Base-by-base conservation (phyloP, 441 rosid genomes). In the Pelargonium citronellum region DNA sequence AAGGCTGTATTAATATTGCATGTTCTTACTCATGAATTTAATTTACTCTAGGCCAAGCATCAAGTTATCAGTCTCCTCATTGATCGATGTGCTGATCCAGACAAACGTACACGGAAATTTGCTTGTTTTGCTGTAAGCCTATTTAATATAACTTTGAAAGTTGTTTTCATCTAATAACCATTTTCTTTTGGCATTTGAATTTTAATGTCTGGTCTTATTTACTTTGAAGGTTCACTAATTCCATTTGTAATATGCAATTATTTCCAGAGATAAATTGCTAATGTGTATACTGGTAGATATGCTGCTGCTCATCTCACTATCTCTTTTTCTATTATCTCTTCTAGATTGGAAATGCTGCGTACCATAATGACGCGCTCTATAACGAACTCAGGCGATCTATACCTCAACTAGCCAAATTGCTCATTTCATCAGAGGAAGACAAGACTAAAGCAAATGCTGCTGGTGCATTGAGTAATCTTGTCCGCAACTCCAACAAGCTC, bases 371-470 rank as follows among this genome's bases (percentile, higher is more conserved):
- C 64, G 79, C 44, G 69, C 76, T 95, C 77, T 95, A 95, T 37
- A 96, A 91, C 66, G 94, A 91, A 77, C 87, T 95, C 44, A 85
- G 90, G 85, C 80, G 91, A 79, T 89, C 96, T 39, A 95, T 92
- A 78, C 92, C 97, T 72, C 94, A 85, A 73, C 81, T 95, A 34
- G 88, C 90, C 65, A 87, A 86, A 44, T 77, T 95, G 74, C 78
- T 95, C 81, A 82, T 89, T 69, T 84, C 94, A 20, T 82, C 83
- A 0, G 95, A 91, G 79, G 99, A 92, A 81, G 98, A 92, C 84
- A 95, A 95, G 84, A 95, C 98, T 47, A 95, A 88, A 82, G 96
- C 95, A 72, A 95, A 95, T 79, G 98, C 98, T 65, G 97, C 98
- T 4, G 99, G 98, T 71, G 99, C 98, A 22, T 75, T 95, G 60